phyloP scores from a whole-genome alignment of 495 filamentous ascomycete genomes.

The Geoglossum glabrum region DNA sequence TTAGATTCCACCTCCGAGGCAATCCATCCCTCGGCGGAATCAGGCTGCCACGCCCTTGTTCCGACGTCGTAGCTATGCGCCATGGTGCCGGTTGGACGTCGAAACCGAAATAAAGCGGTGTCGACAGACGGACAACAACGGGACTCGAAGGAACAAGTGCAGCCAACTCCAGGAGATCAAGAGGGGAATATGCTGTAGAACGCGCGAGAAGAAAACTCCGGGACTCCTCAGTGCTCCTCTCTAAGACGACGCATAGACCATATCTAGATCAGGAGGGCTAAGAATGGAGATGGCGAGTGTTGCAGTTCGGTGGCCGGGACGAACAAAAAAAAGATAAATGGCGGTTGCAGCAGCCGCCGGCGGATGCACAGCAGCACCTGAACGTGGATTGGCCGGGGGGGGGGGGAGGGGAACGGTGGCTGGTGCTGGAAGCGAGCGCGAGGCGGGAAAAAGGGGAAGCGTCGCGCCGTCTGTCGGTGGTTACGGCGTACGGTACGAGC shows the following conservation, averaged over 20 bases:
- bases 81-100: constrained; percentile 29
- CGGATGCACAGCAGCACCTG: neutral
- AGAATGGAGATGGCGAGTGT: neutral
- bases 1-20: constrained; percentile 88
- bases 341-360: neutral
- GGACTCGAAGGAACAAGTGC: neutral
- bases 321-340: neutral
- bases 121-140: neutral
- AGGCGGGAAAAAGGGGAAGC: neutral
- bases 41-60: constrained; percentile 95
- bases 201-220: neutral
- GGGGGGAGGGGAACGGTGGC: no score
- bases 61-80: constrained; percentile 94
- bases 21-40: constrained; percentile 87
- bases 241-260: neutral
- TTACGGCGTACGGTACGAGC: neutral
- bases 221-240: neutral
- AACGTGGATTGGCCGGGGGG: no score
- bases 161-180: neutral
- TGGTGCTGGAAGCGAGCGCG: neutral
- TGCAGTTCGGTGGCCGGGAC: neutral
- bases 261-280: neutral
- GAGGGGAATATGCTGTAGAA: neutral
- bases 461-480: neutral
- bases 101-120: neutral